Percentiles rank a stretch among this genome's conserved stretches.
phyloP scores from a whole-genome alignment of 306 rosid species.

The Quercus engelmannii region DNA sequence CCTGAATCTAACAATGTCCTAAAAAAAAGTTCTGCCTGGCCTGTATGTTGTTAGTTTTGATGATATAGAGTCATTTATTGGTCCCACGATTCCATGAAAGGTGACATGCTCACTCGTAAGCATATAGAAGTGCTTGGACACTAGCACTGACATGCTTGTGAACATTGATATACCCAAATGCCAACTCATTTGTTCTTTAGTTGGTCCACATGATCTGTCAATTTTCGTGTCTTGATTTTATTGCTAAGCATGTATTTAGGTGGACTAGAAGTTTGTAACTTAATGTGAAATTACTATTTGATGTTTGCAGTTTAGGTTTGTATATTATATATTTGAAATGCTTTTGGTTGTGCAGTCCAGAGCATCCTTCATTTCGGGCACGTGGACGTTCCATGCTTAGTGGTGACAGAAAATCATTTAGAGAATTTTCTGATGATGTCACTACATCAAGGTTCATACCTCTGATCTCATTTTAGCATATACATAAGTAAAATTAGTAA shows the following conservation, averaged over 20 bases:
- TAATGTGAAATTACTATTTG: constrained; percentile 1
- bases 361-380: constrained; percentile 87
- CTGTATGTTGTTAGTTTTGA: not conserved
- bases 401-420: constrained; percentile 79
- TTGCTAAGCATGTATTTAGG: constrained; percentile 9
- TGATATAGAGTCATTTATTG: not conserved
- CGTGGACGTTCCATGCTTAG: constrained; percentile 94
- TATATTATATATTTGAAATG: constrained; percentile 16
- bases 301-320: not conserved
- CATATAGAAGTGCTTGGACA: not conserved
- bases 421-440: constrained; percentile 81
- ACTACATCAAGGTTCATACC: constrained; percentile 78
- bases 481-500: not conserved
- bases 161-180: not conserved
- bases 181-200: not conserved
- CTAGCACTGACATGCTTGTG: not conserved
- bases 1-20: too few species aligned
- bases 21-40: not conserved
- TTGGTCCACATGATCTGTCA: constrained; percentile 2
- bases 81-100: not conserved
- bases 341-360: constrained; percentile 78
- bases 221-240: not conserved
- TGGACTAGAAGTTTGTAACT: constrained; percentile 5
- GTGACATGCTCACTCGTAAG: not conserved
- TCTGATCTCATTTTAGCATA: constrained; percentile 15